Evolutionary conservation across 768 basidiomycete species (phyloP), one percentile per base, ranked within the genome.

Genomic region (Solioccasus polychromus): DNA sequence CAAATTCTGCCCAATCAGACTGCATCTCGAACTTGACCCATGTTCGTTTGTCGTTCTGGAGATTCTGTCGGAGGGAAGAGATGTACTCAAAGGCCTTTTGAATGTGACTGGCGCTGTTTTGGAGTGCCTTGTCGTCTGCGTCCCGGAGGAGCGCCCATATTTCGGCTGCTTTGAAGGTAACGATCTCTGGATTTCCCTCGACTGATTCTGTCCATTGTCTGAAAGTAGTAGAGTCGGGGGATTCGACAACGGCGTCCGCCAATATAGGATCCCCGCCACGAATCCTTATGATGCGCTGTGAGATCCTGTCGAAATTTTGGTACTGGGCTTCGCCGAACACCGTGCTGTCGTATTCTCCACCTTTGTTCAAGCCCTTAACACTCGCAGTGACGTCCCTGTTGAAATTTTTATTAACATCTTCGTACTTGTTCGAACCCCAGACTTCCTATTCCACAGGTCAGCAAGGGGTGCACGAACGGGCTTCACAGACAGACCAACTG

Each of bases 391-490:
- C 44, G 17, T 49, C 9, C 22, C 32, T 23, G n/a, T 4, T 14
- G 14, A 46, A 46, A 17, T 46, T 49, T 2, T 20, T 17, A 28
- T 49, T 49, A 20, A 49, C 38, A 4, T 46, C 48, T 14, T 39
- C 24, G 37, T 39, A 39, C 11, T 39, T 46, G 44, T 49, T 49
- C 32, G 28, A 47, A n/a, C 37, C 48, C 44, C 44, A 49, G 25
- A 39, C 44, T 29, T 49, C 18, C 48, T 47, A 8, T 24, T 25
- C 1, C 31, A 12, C 18, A 41, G 20, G 35, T 47, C 22, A 36
- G 20, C 6, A 24, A 23, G n/a, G 20, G 19, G 29, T 29, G 17
- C 3, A 6, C 17, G 14, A n/a, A 14, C 9, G 20, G 4, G 19
- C 24, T 25, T 5, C 22, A 25, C 12, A 15, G 8, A 45, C 42